Base-by-base conservation (phyloP, 495 filamentous ascomycete genomes). In the Xylaria sp. region DNA sequence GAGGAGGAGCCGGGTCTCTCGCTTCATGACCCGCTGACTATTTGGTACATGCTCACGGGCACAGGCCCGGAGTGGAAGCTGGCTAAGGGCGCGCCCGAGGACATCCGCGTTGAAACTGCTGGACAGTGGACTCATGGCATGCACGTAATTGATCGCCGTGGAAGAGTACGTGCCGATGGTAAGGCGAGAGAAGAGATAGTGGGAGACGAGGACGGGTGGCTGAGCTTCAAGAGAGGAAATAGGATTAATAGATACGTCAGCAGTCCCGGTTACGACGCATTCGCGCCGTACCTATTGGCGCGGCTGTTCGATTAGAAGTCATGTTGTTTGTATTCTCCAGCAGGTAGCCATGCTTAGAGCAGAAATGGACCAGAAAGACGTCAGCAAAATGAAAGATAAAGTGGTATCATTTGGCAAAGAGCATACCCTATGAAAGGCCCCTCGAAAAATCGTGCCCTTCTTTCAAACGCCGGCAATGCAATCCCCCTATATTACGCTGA, bases 51-150 rank as follows among this genome's bases (percentile, higher is more conserved):
- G 75, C 79, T 97, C 52, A 90, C 90, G 0, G 78, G 80, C 44
- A 81, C 84, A 61, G 78, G 85, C 48, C 82, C 85, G 17, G 80
- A 80, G 17, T 89, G 87, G 87, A 84, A 82, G 76, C 29, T 79
- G 26, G 71, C 82, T 33, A 79, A 82, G 26, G 71, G 79, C 14
- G 79, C 82, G 70, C 84, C 80, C 24, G 82, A 88, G 78, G 96
- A 99, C 80, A 91, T 98, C 63, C 86, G 96, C 17, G 83, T 99
- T 31, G 96, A 99, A 79, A 93, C 93, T 1, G 78, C 86, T 40
- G 96, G 96, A 6, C 95, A 98, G 81, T 99, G 96, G 96, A 97
- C 95, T 64, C 84, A 92, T 53, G 96, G 96, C 2, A 93, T 94
- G 90, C 94, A 93, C 78, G 87, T 98, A 21, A 83, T 93, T 43